These are phyloP conservation scores for Taiozyma sp. DNA, from an alignment of 1,139 yeast genomes.

Conservation along the genomic window DNA sequence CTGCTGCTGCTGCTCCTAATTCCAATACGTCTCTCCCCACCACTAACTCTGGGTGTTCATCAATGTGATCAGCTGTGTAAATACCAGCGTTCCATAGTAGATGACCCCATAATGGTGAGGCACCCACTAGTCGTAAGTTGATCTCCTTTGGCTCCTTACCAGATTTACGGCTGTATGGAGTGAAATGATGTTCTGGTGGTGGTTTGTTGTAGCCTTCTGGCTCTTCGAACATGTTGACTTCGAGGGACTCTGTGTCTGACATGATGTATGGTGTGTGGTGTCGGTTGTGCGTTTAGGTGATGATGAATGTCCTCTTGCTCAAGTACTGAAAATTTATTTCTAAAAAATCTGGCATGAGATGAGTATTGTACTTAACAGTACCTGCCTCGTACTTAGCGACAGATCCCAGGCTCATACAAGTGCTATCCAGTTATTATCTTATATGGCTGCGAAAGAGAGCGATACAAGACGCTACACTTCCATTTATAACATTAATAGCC, in stretches of 20 bases:
- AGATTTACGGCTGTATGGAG: slow-evolving; percentile 52
- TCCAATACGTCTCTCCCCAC: slow-evolving; percentile 65
- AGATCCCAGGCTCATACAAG: neutral
- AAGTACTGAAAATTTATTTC: neutral
- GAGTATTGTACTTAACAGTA: neutral
- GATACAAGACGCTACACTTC: neutral
- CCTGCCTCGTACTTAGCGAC: neutral
- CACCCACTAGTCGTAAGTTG: slow-evolving; percentile 69
- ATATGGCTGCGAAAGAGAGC: too few species aligned
- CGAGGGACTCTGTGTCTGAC: slow-evolving; percentile 44
- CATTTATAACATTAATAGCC: slow-evolving; percentile 14
- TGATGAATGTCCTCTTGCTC: neutral
- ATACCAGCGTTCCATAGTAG: slow-evolving; percentile 91
- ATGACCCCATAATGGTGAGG: slow-evolving; percentile 95
- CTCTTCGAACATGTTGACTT: slow-evolving; percentile 53
- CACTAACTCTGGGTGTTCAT: slow-evolving; percentile 51
- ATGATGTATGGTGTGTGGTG: slow-evolving; percentile 12
- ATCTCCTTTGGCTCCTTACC: slow-evolving; percentile 42
- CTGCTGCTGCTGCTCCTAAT: slow-evolving; percentile 89
- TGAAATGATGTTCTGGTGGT: slow-evolving; percentile 68
- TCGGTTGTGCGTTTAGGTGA: neutral
- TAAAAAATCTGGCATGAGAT: neutral
- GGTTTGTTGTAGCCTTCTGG: slow-evolving; percentile 73
- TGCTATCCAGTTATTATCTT: too few species aligned
- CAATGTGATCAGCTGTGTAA: slow-evolving; percentile 77